Conservation (phyloP, 805 yeast species). For the Yamadazyma phyllophila region DNA sequence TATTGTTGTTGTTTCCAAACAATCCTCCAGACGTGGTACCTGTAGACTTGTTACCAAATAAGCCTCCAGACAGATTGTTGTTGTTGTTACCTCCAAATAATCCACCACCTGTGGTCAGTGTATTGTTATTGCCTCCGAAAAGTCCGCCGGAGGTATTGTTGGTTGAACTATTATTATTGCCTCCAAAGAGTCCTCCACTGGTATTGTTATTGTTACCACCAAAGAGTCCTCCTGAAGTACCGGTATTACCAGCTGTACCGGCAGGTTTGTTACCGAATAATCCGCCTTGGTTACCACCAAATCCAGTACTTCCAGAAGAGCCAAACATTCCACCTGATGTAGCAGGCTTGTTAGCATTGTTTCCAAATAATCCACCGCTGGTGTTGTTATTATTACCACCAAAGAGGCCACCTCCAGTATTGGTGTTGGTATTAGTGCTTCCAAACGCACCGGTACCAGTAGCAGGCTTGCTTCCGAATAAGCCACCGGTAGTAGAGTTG, state of each 20-base stretch:
- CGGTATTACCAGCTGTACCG: conserved; percentile 15
- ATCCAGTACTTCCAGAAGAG: conserved; percentile 12
- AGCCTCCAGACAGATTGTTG: conserved; percentile 29
- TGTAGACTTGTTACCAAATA: conserved; percentile 18
- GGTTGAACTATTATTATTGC: conserved; percentile 18
- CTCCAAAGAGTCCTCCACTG: conserved; percentile 28
- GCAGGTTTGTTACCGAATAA: conserved; percentile 14
- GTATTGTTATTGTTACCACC: conserved; percentile 20
- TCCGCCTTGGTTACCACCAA: conserved; percentile 19
- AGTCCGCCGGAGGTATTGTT: conserved; percentile 26
- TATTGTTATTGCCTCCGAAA: conserved; percentile 21
- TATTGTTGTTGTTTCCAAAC: conserved; percentile 21
- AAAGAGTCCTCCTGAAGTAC: conserved; percentile 23
- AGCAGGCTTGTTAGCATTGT: conserved; percentile 16
- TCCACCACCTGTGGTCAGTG: conserved; percentile 21
- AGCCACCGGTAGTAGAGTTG: conserved; percentile 23
- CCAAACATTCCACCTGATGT: conserved; percentile 24
- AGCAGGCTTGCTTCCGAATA: conserved; percentile 21
- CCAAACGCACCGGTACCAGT: conserved; percentile 31
- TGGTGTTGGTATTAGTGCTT: conserved; percentile 20
- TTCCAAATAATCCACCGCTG: conserved; percentile 26
- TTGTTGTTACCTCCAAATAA: conserved; percentile 24
- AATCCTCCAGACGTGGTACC: conserved; percentile 17
- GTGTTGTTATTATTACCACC: conserved; percentile 15
- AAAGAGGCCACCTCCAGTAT: conserved; percentile 12